phyloP scores from a whole-genome alignment of 2,329 filamentous ascomycete species.

The Celoporthe dispersa region DNA sequence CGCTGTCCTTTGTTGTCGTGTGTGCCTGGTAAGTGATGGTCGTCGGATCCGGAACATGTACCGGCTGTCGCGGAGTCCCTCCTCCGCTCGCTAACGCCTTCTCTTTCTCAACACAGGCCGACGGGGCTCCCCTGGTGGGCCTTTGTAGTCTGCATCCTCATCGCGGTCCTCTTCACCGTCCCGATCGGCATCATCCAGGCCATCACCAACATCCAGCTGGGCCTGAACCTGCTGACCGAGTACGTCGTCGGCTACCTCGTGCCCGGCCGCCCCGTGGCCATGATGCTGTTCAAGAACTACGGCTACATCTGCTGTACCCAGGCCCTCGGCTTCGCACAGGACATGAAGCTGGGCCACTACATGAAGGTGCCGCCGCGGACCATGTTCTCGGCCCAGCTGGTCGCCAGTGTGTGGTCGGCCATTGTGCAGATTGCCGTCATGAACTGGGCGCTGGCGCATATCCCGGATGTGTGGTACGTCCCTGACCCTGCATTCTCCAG shows the following conservation, averaged over 20 bases:
- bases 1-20: slow-evolving; percentile 58
- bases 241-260: slow-evolving; percentile 76
- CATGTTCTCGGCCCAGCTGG: slow-evolving; percentile 64
- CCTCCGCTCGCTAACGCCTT: neutral
- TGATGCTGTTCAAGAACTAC: slow-evolving; percentile 81
- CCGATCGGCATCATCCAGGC: slow-evolving; percentile 66
- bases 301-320: slow-evolving; percentile 71
- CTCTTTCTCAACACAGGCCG: slow-evolving; percentile 34
- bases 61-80: too few species aligned
- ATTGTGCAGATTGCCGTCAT: slow-evolving; percentile 67
- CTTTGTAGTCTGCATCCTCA: slow-evolving; percentile 59
- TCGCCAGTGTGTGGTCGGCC: slow-evolving; percentile 64
- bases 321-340: slow-evolving; percentile 67
- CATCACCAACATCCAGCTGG: slow-evolving; percentile 65
- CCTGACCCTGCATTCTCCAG: neutral
- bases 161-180: slow-evolving; percentile 63
- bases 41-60: too few species aligned
- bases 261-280: slow-evolving; percentile 69
- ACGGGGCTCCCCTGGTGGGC: slow-evolving; percentile 64
- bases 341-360: slow-evolving; percentile 71
- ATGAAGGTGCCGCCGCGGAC: slow-evolving; percentile 67
- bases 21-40: slow-evolving; percentile 49
- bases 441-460: slow-evolving; percentile 67
- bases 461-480: slow-evolving; percentile 61
- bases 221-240: slow-evolving; percentile 74